phyloP scores from a whole-genome alignment of 768 basidiomycete genomes.

The Cubamyces sp. region DNA sequence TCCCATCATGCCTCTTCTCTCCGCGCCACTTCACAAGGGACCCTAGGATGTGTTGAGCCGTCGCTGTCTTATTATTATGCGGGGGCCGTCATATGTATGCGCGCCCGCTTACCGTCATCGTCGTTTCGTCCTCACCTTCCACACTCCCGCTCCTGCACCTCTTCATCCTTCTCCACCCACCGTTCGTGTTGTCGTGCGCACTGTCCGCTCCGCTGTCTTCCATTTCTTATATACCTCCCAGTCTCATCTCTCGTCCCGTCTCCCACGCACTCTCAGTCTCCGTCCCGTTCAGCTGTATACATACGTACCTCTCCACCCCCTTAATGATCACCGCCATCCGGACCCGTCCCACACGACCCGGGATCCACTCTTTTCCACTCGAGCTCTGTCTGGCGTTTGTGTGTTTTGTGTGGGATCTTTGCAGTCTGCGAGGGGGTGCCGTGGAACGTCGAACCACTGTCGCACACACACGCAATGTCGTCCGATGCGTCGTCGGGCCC shows the following conservation, averaged over 20 bases:
- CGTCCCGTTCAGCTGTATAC: neutral
- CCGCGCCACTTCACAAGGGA: too few relatives aligned
- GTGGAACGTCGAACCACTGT: too few relatives aligned
- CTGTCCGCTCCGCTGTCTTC: neutral
- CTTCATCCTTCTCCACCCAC: neutral
- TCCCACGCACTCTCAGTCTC: neutral
- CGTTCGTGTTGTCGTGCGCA: constrained; percentile 10
- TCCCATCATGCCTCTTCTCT: neutral
- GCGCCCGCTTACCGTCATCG: constrained; percentile 12
- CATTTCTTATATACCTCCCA: neutral
- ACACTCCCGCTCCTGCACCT: neutral
- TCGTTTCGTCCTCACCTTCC: neutral
- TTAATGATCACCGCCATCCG: neutral
- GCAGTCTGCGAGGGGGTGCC: too few relatives aligned
- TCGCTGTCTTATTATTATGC: constrained; percentile 18
- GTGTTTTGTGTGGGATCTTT: too few relatives aligned
- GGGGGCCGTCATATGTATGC: neutral
- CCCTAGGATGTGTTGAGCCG: neutral
- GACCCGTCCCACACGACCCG: neutral
- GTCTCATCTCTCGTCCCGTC: neutral
- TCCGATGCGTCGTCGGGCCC: too few relatives aligned
- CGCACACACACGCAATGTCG: too few relatives aligned
- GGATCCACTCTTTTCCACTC: neutral
- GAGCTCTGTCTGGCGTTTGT: neutral
- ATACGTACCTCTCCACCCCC: neutral